Evolutionary conservation across 768 basidiomycete genomes (phyloP), one percentile per base, ranked within the genome.

Genomic region (Calocera cornea): DNA sequence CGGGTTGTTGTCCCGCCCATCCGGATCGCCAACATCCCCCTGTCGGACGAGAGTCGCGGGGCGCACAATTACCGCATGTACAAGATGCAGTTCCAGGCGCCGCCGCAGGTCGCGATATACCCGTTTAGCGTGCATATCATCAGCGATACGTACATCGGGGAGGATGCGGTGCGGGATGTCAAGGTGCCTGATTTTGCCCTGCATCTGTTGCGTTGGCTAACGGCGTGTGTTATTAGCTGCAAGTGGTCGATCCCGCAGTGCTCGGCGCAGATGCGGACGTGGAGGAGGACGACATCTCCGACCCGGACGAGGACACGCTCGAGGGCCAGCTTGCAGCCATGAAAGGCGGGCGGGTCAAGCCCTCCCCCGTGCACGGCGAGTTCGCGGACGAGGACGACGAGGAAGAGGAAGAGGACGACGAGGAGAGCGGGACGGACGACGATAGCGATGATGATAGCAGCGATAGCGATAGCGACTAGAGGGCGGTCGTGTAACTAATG

Each of bases 301-400:
- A 98, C 64, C 97, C 97, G 0, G 97, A 98, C 34, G 97, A 98
- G 76, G 97, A 98, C 76, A 84, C 89, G 29, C 79, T 98, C 65
- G 97, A 94, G 2, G 97, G 97, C 8, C 97, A 99, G 80, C 95
- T 98, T 92, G 94, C 95, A 3, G 86, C 87, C 49, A 92, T 99
- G 92, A 86, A 90, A 49, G 95, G 95, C 2, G 89, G 87, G 1
- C 71, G 83, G 22, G 92, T 95, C 68, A 97, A 92, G 83, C 87
- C 85, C 73, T 77, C 73, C 24, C 67, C 68, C 31, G 76, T 68
- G 17, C 79, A 76, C 34, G 83, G 73, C 24, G 70, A 69, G n/a
- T n/a, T n/a, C 1, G 72, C 71, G 3, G 85, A 83, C 44, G 83
- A 81, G 60, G 79, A 80, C 40, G 77, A 76, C 47, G 82, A 83